Base-by-base conservation (phyloP, 345 rosid genomes). In the Angophora floribunda region DNA sequence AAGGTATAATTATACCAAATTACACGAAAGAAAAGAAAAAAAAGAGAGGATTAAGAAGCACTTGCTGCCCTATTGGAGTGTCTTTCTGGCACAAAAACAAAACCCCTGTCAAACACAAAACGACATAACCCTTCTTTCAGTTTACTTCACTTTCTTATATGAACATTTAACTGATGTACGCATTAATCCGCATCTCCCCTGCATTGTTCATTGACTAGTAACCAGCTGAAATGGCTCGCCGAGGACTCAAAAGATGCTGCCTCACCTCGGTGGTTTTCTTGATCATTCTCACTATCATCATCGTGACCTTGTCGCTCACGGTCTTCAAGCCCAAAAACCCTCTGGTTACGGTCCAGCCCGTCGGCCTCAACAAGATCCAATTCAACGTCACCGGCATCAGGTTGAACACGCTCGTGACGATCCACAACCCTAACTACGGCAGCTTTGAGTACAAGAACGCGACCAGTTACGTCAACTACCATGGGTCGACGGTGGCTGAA, bases 281-380 rank as follows among this genome's bases (percentile, higher is more conserved):
- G 13, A 52, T 88, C 22, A 13, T 90, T 11, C 88, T 80, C 51
- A 30, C 86, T 7, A 49, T 89, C 59, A 19, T 91, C 89, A 80
- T 88, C 19, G 14, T 86, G 28, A 86, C 89, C 52, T 88, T 93
- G 63, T 88, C 90, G 15, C 26, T 94, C 47, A 92, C 94, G 3
- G 47, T 92, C 89, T 92, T 94, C 86, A 94, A 94, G 67, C 93
- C 93, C 15, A 92, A 90, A 86, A 59, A 93, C 12, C 94, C 95
- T 9, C 44, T 70, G 28, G 75, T 93, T 86, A 89, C 89, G 0
- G 89, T 90, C 85, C 88, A 88, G 21, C 93, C 92, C 11, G 41
- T 61, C 3, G 92, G 89, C 19, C 92, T 94, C 17, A 88, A 90
- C n/a, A 57, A 91, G 70, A 26, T 92, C 44, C 52, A 52, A 22